Base-by-base conservation (phyloP, 768 basidiomycete genomes). In the Trametes cinnabarina region DNA sequence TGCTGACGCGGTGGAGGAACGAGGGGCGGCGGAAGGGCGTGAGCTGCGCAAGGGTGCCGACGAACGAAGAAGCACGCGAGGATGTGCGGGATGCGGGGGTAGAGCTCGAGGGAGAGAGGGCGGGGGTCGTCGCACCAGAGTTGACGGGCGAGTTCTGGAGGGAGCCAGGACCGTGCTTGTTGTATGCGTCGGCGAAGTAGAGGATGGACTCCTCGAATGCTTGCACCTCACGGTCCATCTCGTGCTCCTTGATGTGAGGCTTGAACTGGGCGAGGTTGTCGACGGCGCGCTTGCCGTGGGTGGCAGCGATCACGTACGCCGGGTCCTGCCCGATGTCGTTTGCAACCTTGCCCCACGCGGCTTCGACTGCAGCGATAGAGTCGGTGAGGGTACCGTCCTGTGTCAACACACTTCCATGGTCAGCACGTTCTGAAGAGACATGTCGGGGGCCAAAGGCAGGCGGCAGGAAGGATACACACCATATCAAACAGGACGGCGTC, bases 261-360 rank as follows among this genome's bases (percentile, higher is more conserved):
- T 82, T 84, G 75, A 84, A 84, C 47, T 78, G 75, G 4, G 78
- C 69, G 62, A 89, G 81, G 72, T 90, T 90, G 74, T 90, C 88
- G 66, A 87, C 77, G 11, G 87, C 88, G 59, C 88, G 84, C 67
- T 87, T 85, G 66, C 88, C 88, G 69, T 90, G 88, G n/a, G 87
- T 89, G 37, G 85, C 84, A 10, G 82, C 84, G 66, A 89, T 87
- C 61, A 88, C 85, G 55, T 82, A 77, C 55, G 78, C 76, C 7
- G 85, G 84, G 70, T 87, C 85, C 71, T 82, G 79, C 52, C 85
- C 85, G 49, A 90, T 80, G 68, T 88, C 86, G 49, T 74, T 73
- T 2, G 88, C 87, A 42, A 90, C 86, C 65, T 82, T 82, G 28
- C 82, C 81, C 88, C 88, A 90, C 3, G 88, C 88, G 3, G 85